A percentile compares a stretch with the other conserved stretches of the same genome.
Conservation (phyloP, 106 monocot species). For the Agapanthus africanus region DNA sequence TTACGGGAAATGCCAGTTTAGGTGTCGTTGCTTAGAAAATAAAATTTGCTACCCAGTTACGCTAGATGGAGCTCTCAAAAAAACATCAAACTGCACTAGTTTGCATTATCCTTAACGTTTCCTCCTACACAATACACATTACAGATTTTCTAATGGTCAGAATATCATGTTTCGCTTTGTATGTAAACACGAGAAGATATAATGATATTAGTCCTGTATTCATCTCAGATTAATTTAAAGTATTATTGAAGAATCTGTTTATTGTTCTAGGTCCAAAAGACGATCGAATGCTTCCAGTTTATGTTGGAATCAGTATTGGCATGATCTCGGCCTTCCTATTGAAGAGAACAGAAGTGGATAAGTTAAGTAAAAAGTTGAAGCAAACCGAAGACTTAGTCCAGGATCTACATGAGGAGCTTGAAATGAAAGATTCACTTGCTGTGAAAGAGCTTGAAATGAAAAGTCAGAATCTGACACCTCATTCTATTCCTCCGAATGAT, state of each 20-base stretch:
- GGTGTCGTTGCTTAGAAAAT: no score
- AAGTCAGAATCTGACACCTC: constrained; percentile 6
- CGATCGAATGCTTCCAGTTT: constrained; percentile 40
- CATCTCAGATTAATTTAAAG: not conserved
- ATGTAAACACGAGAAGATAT: not conserved
- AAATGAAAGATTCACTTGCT: constrained; percentile 70
- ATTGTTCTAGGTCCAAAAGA: no score
- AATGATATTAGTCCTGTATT: not conserved
- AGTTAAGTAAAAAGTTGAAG: constrained; percentile 50
- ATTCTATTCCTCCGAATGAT: constrained; percentile 1
- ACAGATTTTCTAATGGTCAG: not conserved
- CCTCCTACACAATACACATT: no score
- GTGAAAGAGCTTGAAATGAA: constrained; percentile 45
- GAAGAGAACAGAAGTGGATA: constrained; percentile 55
- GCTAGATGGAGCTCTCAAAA: no score
- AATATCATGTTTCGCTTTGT: not conserved
- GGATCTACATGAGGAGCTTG: constrained; percentile 86
- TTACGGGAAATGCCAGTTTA: no score
- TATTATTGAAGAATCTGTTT: not conserved
- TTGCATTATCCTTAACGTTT: no score
- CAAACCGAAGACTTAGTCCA: constrained; percentile 68
- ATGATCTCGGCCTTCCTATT: constrained; percentile 32
- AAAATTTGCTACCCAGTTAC: no score
- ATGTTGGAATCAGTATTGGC: constrained; percentile 64
- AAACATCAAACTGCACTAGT: no score